Percentiles rank a stretch among this genome's conserved stretches.
phyloP scores from a whole-genome alignment of 257 asterid genomes.

The Cruciata laevipes region DNA sequence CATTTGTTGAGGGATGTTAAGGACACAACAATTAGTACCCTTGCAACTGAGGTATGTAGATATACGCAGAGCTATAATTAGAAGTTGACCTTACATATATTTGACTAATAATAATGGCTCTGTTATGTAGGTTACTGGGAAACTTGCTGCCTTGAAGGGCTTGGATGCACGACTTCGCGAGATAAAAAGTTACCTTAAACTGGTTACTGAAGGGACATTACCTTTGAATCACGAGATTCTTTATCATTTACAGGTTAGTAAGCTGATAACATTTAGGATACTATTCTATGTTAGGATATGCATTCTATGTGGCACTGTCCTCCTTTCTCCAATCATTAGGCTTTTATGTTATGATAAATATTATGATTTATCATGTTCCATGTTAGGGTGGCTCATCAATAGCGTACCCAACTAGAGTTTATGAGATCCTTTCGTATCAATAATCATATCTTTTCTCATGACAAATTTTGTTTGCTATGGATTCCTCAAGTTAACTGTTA shows the following conservation, averaged over 20 bases:
- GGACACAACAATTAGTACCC: slow-evolving; percentile 92
- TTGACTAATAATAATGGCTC: slow-evolving; percentile 1
- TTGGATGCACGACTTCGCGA: slow-evolving; percentile 90
- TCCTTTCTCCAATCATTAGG: background rate
- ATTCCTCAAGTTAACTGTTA: background rate
- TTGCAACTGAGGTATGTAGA: slow-evolving; percentile 73
- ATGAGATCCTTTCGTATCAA: background rate
- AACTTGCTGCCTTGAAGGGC: slow-evolving; percentile 89
- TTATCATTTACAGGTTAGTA: slow-evolving; percentile 79
- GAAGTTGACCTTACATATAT: background rate
- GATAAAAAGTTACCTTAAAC: slow-evolving; percentile 73
- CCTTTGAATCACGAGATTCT: slow-evolving; percentile 95
- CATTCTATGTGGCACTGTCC: background rate
- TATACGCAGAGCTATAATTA: background rate
- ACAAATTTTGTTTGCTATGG: background rate
- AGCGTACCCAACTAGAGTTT: background rate
- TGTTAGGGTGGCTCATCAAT: background rate
- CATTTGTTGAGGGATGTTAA: slow-evolving; percentile 93
- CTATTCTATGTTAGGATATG: background rate
- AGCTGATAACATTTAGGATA: background rate
- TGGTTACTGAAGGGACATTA: slow-evolving; percentile 80
- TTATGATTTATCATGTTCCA: background rate
- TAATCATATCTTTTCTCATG: background rate
- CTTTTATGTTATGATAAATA: too few species aligned
- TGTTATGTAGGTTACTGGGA: slow-evolving; percentile 71